phyloP scores from a whole-genome alignment of 768 basidiomycete genomes.

The Tricholoma furcatifolium region DNA sequence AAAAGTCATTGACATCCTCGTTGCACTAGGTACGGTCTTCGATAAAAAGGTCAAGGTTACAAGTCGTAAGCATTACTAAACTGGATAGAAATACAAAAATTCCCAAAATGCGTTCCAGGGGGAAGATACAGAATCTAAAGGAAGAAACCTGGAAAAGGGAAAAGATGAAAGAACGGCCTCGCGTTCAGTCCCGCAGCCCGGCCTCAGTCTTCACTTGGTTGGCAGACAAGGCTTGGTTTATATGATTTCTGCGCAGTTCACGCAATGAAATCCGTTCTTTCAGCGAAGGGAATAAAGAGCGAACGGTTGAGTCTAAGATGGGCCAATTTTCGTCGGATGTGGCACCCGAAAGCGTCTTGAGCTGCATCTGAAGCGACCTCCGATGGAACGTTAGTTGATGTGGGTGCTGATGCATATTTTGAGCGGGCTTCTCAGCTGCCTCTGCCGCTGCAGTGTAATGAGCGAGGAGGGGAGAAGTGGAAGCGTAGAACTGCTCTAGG shows the following conservation, averaged over 20 bases:
- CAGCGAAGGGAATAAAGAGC: slow-evolving; percentile 55
- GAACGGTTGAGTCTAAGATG: slow-evolving; percentile 62
- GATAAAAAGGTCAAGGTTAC: slow-evolving; percentile 26
- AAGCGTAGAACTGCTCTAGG: slow-evolving; percentile 71
- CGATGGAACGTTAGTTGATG: slow-evolving; percentile 50
- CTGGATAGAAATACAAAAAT: slow-evolving; percentile 14
- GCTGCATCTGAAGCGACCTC: slow-evolving; percentile 43
- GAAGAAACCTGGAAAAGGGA: slow-evolving; percentile 1
- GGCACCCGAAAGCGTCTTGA: slow-evolving; percentile 64
- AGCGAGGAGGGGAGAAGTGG: slow-evolving; percentile 77
- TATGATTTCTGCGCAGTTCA: slow-evolving; percentile 44
- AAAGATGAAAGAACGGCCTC: neutral
- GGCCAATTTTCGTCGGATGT: slow-evolving; percentile 94
- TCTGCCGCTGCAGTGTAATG: slow-evolving; percentile 47
- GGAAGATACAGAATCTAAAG: slow-evolving; percentile 2
- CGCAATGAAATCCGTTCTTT: slow-evolving; percentile 45
- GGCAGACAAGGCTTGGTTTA: slow-evolving; percentile 53
- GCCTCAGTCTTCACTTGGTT: slow-evolving; percentile 22
- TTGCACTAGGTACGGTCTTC: slow-evolving; percentile 54
- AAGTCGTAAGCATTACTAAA: neutral
- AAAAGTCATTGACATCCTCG: slow-evolving; percentile 1
- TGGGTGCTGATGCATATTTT: slow-evolving; percentile 42
- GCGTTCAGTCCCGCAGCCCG: slow-evolving; percentile 5
- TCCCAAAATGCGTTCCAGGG: neutral
- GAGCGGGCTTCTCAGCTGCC: slow-evolving; percentile 26